Evolutionary conservation across 345 rosid species (phyloP).

Genomic region (Lumnitzera littorea): DNA sequence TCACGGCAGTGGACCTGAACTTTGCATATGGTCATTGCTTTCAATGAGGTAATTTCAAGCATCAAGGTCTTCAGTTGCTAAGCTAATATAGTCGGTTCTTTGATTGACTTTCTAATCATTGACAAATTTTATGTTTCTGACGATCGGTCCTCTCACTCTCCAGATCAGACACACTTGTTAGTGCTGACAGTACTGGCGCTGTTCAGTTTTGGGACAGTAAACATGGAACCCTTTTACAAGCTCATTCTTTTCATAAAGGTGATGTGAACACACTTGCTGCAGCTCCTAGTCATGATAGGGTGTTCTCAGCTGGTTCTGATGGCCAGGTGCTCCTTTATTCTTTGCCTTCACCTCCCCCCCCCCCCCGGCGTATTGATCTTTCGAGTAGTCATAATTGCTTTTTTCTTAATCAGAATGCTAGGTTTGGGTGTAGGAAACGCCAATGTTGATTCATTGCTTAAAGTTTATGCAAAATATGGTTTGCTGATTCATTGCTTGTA

Average conservation of each 20-base stretch:
- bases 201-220: conserved; percentile 92
- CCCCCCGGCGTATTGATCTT: too few species aligned
- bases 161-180: conserved; percentile 76
- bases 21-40: conserved; percentile 86
- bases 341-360: too few species aligned
- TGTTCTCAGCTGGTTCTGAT: conserved; percentile 90
- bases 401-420: too few species aligned
- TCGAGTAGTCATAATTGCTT: too few species aligned
- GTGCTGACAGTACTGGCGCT: conserved; percentile 88
- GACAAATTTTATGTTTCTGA: too few species aligned
- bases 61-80: too few species aligned
- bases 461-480: too few species aligned
- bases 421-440: too few species aligned
- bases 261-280: conserved; percentile 80
- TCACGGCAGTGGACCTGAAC: conserved; percentile 47
- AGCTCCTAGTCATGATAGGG: conserved; percentile 76
- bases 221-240: conserved; percentile 81
- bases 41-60: conserved; percentile 49
- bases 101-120: too few species aligned
- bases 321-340: conserved; percentile 51
- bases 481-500: too few species aligned
- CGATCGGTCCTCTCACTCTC: conserved; percentile 7
- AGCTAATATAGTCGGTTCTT: too few species aligned
- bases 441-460: too few species aligned
- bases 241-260: conserved; percentile 79